Evolutionary conservation across 352 stramenopile genomes (phyloP), one percentile per base, ranked within the genome.

Genomic region (Phytophthora melonis): DNA sequence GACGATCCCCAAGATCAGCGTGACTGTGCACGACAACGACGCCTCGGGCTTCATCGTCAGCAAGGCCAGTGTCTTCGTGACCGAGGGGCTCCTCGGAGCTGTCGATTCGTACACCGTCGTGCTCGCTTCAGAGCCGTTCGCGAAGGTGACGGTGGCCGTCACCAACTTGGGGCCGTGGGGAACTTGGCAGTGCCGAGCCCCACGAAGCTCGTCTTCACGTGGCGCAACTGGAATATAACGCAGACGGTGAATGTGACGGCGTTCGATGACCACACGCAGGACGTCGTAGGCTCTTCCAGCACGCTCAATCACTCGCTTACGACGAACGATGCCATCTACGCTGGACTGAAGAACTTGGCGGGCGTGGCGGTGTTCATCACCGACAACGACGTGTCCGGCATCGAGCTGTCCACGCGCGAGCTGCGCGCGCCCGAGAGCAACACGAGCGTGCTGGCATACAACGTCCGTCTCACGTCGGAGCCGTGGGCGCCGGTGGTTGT

Each of bases 261-360:
- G 0, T 72, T 93, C 7, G 84, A 95, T 50, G 88, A 95, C 61
- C 69, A 45, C 25, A 93, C 86, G 0, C 63, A 92, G 63, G 86
- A 93, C 21, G 32, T 58, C 0, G 25, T 78, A 23, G 66, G 80
- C 16, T 92, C 86, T 14, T 81, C 78, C 2, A 92, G 84, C 19
- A 57, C 80, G 0, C 53, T 95, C 14, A 79, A 80, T 1, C 88
- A 95, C 43, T 68, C 82, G 9, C 70, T 95, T 19, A 57, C 19
- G 0, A 90, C 88, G 13, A 92, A 93, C 55, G 86, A 95, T 52
- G 5, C 87, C 0, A 95, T 92, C 63, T 95, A 95, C 66, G 78
- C 71, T 14, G 74, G 67, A 0, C 54, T 92, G 0, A 57, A 68
- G 13, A 77, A 82, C 30, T 63, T 95, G 16, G 32, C 67, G 5